Evolutionary conservation across 192 early-diverging fungal species (phyloP), one percentile per base, ranked within the genome.

Genomic region (Rhizoclosmatium sp.): DNA sequence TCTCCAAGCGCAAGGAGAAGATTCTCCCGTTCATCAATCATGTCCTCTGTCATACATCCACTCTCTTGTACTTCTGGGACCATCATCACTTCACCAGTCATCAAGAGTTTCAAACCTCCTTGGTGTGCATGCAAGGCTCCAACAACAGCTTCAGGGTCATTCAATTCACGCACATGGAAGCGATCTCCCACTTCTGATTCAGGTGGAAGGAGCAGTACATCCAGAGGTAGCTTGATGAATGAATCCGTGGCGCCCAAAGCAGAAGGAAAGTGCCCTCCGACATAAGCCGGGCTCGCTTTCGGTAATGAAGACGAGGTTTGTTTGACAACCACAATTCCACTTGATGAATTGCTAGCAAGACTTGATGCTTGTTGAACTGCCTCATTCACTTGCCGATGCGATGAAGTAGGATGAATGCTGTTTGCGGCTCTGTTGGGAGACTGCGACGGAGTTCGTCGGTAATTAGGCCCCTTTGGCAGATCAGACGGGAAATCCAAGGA

Each of bases 11-110:
- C 89, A 79, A 94, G 93, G 80, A 96, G 89, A 42, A 94, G 82
- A 21, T 89, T 84, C 75, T 94, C 93, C 73, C 94, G 95, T 65
- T 94, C 92, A 3, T 88, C 84, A 40, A 96, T 78, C 94, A 95
- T 93, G 84, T 98, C 96, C 74, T 95, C 93, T 1, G 96, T 96
- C 89, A 97, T 88, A 19, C 92, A 89, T 2, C 93, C 93, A 0
- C 90, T 84, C 59, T 94, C 88, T 88, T 93, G 82, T 40, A 59
- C 47, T 16, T 67, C 44, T 14, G 81, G 79, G 16, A 78, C 54
- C 91, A 92, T 90, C 82, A 93, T 70, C 3, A 89, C 88, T 54
- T 89, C 84, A 3, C 87, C 90, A 2, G 89, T 91, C 10, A 47
- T 42, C n/a, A 76, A 47, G 12, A 76, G 23, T 14, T n/a, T 66